Percentiles rank a stretch among this genome's conserved stretches.
Conservation (phyloP, 768 basidiomycete genomes). For the Lentinula sp. region DNA sequence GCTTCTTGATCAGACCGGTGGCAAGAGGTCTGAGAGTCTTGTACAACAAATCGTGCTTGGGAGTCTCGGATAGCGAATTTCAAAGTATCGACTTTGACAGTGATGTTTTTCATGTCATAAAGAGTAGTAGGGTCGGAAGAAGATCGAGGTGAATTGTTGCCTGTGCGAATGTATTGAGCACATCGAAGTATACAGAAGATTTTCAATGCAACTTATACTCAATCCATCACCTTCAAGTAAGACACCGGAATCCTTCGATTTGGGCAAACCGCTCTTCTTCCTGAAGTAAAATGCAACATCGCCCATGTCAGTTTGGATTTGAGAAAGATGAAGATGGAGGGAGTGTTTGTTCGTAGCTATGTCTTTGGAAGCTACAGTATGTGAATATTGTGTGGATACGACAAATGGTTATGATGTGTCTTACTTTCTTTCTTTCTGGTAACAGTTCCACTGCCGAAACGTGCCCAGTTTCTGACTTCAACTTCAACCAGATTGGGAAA, state of each 20-base stretch:
- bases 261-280: conserved; percentile 80
- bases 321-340: conserved; percentile 68
- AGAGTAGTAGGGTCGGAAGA: conserved; percentile 63
- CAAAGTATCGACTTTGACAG: conserved; percentile 80
- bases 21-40: conserved; percentile 78
- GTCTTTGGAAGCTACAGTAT: conserved; percentile 15
- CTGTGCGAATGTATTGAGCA: conserved; percentile 13
- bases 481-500: conserved; percentile 74
- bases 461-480: conserved; percentile 77
- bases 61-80: conserved; percentile 89
- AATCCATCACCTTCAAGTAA: conserved; percentile 81
- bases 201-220: conserved; percentile 30
- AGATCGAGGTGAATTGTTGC: conserved; percentile 55
- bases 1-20: conserved; percentile 77
- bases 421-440: neutral
- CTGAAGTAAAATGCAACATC: conserved; percentile 90
- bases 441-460: conserved; percentile 36
- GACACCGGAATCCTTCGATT: conserved; percentile 76
- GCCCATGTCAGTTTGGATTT: conserved; percentile 91
- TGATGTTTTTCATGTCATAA: conserved; percentile 65
- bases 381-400: neutral
- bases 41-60: conserved; percentile 83
- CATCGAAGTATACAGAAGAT: neutral
- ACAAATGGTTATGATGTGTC: neutral
- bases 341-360: conserved; percentile 47